Evolutionary conservation across 2,329 filamentous ascomycete species (phyloP).

Genomic region (Acrocalymma vagum): DNA sequence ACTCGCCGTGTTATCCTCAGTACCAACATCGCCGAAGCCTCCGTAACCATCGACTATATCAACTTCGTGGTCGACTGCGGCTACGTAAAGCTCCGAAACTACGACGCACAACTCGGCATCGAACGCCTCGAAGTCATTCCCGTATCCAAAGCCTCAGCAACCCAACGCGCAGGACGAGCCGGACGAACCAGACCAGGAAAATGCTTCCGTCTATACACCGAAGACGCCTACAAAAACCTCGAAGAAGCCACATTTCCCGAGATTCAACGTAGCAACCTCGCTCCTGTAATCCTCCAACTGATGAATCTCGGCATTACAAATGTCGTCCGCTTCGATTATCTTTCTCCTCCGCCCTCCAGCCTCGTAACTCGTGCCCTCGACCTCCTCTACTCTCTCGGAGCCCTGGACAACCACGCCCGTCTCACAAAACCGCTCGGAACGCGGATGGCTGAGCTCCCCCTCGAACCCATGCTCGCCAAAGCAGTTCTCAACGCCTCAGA

Average conservation of each 20-base stretch:
- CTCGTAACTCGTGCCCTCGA: conserved; percentile 88
- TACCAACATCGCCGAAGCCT: conserved; percentile 97
- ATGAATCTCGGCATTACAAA: conserved; percentile 97
- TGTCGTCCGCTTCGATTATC: conserved; percentile 86
- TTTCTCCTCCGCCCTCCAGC: conserved; percentile 85
- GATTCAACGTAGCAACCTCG: conserved; percentile 90
- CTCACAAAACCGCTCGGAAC: conserved; percentile 87
- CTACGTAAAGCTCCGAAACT: conserved; percentile 88
- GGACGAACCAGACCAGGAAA: conserved; percentile 91
- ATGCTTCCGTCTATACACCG: conserved; percentile 92
- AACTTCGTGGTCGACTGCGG: conserved; percentile 91
- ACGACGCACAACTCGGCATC: conserved; percentile 84
- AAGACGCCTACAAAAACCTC: conserved; percentile 72
- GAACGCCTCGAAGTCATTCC: conserved; percentile 84
- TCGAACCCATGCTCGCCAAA: conserved; percentile 96
- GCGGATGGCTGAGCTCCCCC: conserved; percentile 90
- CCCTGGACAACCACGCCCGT: conserved; percentile 88
- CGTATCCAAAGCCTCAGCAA: conserved; percentile 90
- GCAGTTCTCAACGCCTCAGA: conserved; percentile 77
- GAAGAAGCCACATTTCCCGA: conserved; percentile 82
- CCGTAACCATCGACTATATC: conserved; percentile 90
- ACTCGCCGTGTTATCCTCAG: conserved; percentile 91
- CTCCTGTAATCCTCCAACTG: conserved; percentile 86
- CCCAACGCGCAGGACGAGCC: conserved; percentile 87
- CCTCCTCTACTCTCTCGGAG: conserved; percentile 84